Evolutionary conservation across 768 basidiomycete species (phyloP).

Genomic region (Tylopilus plumbeoviolaceoides): DNA sequence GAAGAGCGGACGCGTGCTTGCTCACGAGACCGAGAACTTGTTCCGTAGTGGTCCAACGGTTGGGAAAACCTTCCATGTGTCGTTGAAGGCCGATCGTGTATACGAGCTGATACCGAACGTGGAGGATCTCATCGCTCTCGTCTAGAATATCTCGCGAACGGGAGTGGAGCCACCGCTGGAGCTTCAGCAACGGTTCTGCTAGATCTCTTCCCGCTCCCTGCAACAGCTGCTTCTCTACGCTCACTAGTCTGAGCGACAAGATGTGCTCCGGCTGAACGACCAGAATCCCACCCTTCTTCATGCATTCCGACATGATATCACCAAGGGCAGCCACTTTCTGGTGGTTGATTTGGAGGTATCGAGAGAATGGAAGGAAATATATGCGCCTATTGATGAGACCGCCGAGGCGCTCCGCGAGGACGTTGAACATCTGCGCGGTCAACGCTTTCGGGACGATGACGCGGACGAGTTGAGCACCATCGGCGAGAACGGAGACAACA

Average conservation of each 20-base stretch:
- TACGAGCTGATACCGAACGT: neutral
- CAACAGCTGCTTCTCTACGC: conserved; percentile 33
- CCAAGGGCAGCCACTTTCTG: conserved; percentile 25
- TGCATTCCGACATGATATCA: conserved; percentile 37
- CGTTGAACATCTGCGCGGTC: conserved; percentile 44
- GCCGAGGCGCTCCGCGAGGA: conserved; percentile 39
- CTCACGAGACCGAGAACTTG: conserved; percentile 4
- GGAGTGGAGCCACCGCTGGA: conserved; percentile 25
- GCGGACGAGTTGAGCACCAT: conserved; percentile 42
- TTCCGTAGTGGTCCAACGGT: neutral
- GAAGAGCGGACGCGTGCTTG: conserved; percentile 12
- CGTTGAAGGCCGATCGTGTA: conserved; percentile 20
- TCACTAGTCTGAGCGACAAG: conserved; percentile 46
- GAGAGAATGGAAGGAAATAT: conserved; percentile 48
- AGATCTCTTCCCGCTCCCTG: neutral
- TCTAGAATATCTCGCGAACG: conserved; percentile 24
- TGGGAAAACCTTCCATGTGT: conserved; percentile 7
- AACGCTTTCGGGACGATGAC: conserved; percentile 48
- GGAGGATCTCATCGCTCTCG: conserved; percentile 27
- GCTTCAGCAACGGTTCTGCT: conserved; percentile 21
- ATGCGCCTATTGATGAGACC: conserved; percentile 44
- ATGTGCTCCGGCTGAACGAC: conserved; percentile 52
- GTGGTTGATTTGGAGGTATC: conserved; percentile 27
- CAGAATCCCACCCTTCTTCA: conserved; percentile 37
- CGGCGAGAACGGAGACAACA: conserved; percentile 35